Conservation (phyloP, 768 basidiomycete genomes). For the Amanita exitialis region DNA sequence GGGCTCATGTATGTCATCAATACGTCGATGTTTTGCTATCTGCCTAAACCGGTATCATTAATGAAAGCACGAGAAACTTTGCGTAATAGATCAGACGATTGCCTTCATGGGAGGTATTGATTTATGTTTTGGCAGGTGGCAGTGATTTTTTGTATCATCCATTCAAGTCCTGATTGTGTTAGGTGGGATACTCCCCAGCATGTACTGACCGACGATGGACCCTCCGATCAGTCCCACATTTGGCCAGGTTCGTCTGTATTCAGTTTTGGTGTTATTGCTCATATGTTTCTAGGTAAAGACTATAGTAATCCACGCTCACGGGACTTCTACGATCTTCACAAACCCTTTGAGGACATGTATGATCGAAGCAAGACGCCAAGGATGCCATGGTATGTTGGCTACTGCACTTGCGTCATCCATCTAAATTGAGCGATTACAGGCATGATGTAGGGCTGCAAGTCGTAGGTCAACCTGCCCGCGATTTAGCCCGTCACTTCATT, state of each 20-base stretch:
- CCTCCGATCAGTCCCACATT: conserved; percentile 41
- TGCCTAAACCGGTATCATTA: conserved; percentile 16
- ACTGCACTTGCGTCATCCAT: neutral
- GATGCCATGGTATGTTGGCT: conserved; percentile 80
- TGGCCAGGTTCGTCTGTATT: conserved; percentile 62
- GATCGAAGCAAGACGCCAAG: conserved; percentile 82
- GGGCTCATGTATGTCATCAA: conserved; percentile 76
- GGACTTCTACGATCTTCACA: conserved; percentile 81
- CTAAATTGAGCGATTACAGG: conserved; percentile 32
- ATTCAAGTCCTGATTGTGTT: conserved; percentile 3
- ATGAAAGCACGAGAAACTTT: conserved; percentile 83
- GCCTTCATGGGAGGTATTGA: conserved; percentile 98
- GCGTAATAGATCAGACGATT: conserved; percentile 94
- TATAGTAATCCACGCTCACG: conserved; percentile 83
- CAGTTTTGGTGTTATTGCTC: neutral
- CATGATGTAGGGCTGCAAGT: conserved; percentile 96
- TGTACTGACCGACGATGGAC: conserved; percentile 76
- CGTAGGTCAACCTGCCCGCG: conserved; percentile 92
- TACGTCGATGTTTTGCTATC: neutral
- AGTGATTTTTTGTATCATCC: neutral
- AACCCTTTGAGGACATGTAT: conserved; percentile 93
- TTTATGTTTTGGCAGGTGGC: conserved; percentile 78
- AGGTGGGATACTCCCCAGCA: conserved; percentile 98
- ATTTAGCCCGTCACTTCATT: conserved; percentile 89
- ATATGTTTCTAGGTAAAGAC: conserved; percentile 62